phyloP scores from a whole-genome alignment of 805 yeast genomes.

The Pichia membranifaciens region DNA sequence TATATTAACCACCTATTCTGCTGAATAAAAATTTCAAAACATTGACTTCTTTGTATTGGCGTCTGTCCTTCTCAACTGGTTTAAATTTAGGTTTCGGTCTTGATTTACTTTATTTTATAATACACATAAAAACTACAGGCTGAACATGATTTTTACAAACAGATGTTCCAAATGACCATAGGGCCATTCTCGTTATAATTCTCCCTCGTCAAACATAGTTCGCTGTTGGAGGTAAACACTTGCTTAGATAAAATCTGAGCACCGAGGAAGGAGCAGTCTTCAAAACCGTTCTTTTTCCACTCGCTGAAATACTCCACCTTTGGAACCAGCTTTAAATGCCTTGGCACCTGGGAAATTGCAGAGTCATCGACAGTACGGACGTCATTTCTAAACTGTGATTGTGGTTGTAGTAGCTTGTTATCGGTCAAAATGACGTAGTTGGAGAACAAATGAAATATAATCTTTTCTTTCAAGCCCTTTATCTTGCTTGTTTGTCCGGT shows the following conservation, averaged over 20 bases:
- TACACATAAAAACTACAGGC: too few relatives aligned
- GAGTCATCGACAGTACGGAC: conserved; percentile 22
- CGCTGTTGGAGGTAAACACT: conserved; percentile 63
- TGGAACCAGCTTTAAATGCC: conserved; percentile 59
- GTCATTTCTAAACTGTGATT: conserved; percentile 29
- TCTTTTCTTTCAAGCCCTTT: conserved; percentile 68
- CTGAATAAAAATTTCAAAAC: too few relatives aligned
- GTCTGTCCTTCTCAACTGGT: too few relatives aligned
- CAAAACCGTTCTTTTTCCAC: conserved; percentile 81
- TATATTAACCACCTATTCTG: background rate
- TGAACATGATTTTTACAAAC: conserved; percentile 16
- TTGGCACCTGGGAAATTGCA: conserved; percentile 63
- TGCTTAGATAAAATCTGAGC: conserved; percentile 85
- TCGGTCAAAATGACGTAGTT: conserved; percentile 23
- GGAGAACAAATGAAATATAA: conserved; percentile 46
- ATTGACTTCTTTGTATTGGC: too few relatives aligned
- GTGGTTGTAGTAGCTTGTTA: conserved; percentile 15
- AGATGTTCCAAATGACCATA: conserved; percentile 59
- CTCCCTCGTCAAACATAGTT: conserved; percentile 61
- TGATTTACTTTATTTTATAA: too few relatives aligned
- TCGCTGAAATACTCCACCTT: conserved; percentile 91
- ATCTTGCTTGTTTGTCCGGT: conserved; percentile 75
- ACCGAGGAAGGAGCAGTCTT: conserved; percentile 75
- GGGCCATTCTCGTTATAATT: conserved; percentile 80
- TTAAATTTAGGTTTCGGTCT: too few relatives aligned